Evolutionary conservation across 2,329 filamentous ascomycete genomes (phyloP), one percentile per base, ranked within the genome.

Genomic region (Nemania sp.): DNA sequence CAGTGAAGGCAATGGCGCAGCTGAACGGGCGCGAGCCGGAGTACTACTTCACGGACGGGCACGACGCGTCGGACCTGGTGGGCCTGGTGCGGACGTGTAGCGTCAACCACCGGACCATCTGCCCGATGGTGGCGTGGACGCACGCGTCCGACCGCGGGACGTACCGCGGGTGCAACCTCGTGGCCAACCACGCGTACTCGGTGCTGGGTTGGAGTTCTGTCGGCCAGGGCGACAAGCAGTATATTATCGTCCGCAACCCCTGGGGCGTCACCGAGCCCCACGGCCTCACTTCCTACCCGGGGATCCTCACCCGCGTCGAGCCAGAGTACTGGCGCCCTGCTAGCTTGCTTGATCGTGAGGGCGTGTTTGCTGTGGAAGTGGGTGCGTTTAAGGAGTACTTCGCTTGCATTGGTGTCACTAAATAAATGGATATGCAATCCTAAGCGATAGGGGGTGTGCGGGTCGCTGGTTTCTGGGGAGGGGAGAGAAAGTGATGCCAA

Each of bases 171-270:
- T 67, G 68, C 67, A 75, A 76, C 63, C 60, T 76, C 9, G 74
- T 75, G 5, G 73, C 73, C 53, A 76, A 75, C 68, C 73, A 76
- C 61, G 74, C 74, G 47, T 76, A 77, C 69, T 73, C 72, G 28
- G 66, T 77, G 11, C 71, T 74, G 15, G 72, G 72, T 12, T 74
- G 68, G 64, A 65, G 67, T 37, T 61, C 66, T 45, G 56, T 68
- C 40, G 73, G 66, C 53, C 64, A 68, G 50, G 64, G 71, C 19
- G 64, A 71, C 14, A 66, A 66, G 57, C 71, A 73, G 59, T 76
- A 75, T 66, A 66, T 75, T 45, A 72, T 76, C 49, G 62, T 75
- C 15, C 71, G 74, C 60, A 76, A 76, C 70, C 74, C 73, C 2
- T 76, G 73, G 73, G 73, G 74, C 28, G 69, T 75, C 34, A 74